These are phyloP conservation scores for Tritrichomonas foetus DNA, from an alignment of 208 protist species.

Conservation along the genomic window DNA sequence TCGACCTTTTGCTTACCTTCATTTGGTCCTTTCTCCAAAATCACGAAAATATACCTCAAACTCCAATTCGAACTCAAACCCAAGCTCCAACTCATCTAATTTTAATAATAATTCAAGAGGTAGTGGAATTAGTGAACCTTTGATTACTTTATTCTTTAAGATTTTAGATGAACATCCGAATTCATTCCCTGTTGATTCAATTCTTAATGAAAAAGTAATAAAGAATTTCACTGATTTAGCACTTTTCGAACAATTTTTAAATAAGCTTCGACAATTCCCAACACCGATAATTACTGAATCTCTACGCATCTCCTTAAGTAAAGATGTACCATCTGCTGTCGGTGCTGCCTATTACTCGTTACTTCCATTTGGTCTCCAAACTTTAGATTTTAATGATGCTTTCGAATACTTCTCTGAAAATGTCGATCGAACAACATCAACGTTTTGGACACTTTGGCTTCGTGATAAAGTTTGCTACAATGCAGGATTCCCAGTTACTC, in stretches of 20 bases:
- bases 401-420: neutral
- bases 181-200: neutral
- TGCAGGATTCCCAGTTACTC: neutral
- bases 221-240: neutral
- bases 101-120: too few species aligned
- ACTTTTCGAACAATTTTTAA: neutral
- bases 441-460: neutral
- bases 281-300: neutral
- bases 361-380: neutral
- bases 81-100: neutral
- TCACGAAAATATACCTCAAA: too few species aligned
- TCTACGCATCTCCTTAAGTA: neutral
- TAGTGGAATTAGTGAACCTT: too few species aligned
- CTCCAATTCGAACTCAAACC: too few species aligned
- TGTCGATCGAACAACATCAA: neutral
- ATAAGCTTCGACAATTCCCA: neutral
- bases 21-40: neutral
- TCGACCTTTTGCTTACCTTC: neutral
- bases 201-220: neutral
- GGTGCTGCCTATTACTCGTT: neutral
- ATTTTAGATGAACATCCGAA: neutral
- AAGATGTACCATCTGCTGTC: neutral
- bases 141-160: neutral
- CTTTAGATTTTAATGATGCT: neutral
- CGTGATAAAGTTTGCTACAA: neutral